Evolutionary conservation across 1,284 basidiomycete genomes (phyloP).

Genomic region (Xerocomus nothofagi): DNA sequence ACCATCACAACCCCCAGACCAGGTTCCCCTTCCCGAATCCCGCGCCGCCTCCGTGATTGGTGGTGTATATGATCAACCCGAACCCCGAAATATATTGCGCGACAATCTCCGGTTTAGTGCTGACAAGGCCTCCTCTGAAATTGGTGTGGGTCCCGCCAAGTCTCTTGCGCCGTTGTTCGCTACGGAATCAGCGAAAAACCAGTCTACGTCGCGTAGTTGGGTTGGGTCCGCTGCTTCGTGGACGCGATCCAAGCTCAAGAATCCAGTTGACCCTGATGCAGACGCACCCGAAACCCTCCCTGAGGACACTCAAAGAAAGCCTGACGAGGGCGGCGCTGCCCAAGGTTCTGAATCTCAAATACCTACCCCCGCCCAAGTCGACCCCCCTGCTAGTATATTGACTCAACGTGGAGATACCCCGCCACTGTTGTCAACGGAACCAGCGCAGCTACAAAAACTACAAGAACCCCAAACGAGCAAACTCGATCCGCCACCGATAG

Average conservation of each 20-base stretch:
- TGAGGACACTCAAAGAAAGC: conserved; percentile 4
- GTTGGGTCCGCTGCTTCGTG: not conserved
- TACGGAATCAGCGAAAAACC: conserved; percentile 5
- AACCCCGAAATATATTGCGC: conserved; percentile 15
- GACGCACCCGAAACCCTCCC: conserved; percentile 2
- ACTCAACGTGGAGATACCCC: conserved; percentile 10
- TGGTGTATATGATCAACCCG: conserved; percentile 27
- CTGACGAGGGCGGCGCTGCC: not conserved
- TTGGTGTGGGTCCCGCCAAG: conserved; percentile 17
- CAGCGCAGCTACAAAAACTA: conserved; percentile 3
- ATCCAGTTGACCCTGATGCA: not conserved
- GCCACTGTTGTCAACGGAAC: conserved; percentile 9
- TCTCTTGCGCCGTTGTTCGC: conserved; percentile 8
- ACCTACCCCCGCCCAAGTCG: conserved; percentile 28
- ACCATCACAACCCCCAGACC: conserved; percentile 14
- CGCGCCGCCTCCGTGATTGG: conserved; percentile 33
- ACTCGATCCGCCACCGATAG: conserved; percentile 5
- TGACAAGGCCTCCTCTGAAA: conserved; percentile 27
- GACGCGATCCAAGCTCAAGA: conserved; percentile 6
- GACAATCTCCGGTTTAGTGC: conserved; percentile 11
- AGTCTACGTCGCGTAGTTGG: conserved; percentile 6
- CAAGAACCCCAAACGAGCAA: not conserved
- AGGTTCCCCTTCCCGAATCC: conserved; percentile 32
- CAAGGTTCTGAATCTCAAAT: conserved; percentile 11
- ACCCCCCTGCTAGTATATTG: conserved; percentile 21